Base-by-base conservation (phyloP, 441 rosid species). In the Omphalea diandra region DNA sequence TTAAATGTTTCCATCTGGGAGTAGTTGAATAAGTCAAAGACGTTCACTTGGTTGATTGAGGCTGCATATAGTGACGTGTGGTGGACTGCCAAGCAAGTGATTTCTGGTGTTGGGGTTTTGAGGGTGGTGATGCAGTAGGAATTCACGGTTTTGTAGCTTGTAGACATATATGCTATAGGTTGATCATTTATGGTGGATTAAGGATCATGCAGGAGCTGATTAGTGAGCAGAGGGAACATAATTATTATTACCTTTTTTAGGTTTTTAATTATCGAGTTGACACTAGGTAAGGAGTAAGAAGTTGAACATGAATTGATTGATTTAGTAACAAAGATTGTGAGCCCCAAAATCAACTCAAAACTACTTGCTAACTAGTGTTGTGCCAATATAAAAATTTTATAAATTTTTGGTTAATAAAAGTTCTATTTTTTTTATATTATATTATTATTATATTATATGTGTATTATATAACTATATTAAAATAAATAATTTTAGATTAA, bases 71-170 rank as follows among this genome's bases (percentile, higher is more conserved):
- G 80, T 58, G 79, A 76, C 65, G 36, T 71, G 12, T 56, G 12
- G 56, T 65, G 78, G 68, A 73, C 75, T 6, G 84, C 82, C 17
- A 84, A 77, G 75, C 80, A 82, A 73, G 58, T 82, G 82, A 82
- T 49, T 14, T 64, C 65, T 59, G 50, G 70, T 24, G 52, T 43
- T 22, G 38, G 46, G 63, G 73, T 56, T 32, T 64, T 73, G 66
- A 82, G 76, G 1, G 81, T 63, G 54, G 79, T 57, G 36, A 79
- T 7, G 55, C 78, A 73, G 22, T 5, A 1, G 11, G 26, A n/a
- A 49, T 18, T 26, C 54, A 49, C 20, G 50, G 0, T 40, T 40
- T 40, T 8, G 8, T 38, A n/a, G n/a, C n/a, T n/a, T n/a, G n/a
- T n/a, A n/a, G n/a, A n/a, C n/a, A n/a, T n/a, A n/a, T n/a, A n/a